A percentile compares a stretch with the other conserved stretches of the same genome.
phyloP scores from a whole-genome alignment of 192 early-diverging fungal genomes.

The Backusella liffmaniae region DNA sequence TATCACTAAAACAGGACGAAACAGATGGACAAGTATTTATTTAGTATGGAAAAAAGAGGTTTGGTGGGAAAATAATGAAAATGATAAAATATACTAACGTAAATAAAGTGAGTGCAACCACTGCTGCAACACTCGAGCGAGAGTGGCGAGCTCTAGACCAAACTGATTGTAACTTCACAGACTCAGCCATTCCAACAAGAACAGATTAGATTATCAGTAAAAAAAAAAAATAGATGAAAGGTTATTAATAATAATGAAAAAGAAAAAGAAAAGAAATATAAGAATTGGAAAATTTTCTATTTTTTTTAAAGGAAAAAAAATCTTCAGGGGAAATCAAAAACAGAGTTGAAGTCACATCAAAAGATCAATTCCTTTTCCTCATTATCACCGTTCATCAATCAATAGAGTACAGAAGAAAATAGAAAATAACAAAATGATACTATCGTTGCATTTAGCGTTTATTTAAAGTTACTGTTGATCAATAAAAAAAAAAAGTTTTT shows the following conservation, averaged over 20 bases:
- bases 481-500: not conserved
- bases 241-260: not conserved
- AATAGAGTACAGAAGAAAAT: not conserved
- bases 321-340: not conserved
- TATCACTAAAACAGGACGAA: constrained; percentile 32
- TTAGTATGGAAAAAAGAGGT: not conserved
- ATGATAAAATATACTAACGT: constrained; percentile 38
- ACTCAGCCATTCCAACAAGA: not conserved
- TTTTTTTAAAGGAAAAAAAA: constrained; percentile 4
- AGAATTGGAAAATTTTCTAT: not conserved
- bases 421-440: not conserved
- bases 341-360: not conserved
- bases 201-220: not conserved
- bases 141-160: constrained; percentile 38
- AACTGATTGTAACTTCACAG: not conserved
- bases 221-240: constrained; percentile 6
- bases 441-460: not conserved
- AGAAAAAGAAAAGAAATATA: not conserved
- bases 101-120: constrained; percentile 63
- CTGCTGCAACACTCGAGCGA: constrained; percentile 39
- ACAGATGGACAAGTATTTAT: not conserved
- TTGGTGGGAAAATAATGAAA: constrained; percentile 13
- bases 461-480: not conserved
- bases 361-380: not conserved
- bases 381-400: not conserved